phyloP scores from a whole-genome alignment of 2,329 filamentous ascomycete species.

The Diaporthe sp. region DNA sequence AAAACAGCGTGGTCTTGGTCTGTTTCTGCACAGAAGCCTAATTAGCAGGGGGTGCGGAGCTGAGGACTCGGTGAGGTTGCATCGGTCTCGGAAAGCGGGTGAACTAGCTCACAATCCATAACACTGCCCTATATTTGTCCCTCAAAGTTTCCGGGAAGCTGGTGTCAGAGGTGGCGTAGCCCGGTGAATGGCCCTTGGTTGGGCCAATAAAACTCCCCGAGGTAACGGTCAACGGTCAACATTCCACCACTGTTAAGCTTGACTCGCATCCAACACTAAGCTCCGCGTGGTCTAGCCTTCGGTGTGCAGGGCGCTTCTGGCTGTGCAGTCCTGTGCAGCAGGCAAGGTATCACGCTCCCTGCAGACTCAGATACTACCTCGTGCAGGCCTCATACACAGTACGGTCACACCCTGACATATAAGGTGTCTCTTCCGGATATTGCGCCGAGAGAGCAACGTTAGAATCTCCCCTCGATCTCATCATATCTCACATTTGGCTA shows the following conservation, averaged over 20 bases:
- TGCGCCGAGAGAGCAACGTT: background rate
- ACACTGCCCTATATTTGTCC: background rate
- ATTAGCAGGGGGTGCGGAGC: background rate
- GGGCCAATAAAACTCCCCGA: background rate
- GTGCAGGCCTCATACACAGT: background rate
- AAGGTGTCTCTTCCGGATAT: background rate
- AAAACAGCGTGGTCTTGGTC: background rate
- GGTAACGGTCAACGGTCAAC: background rate
- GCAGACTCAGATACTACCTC: constrained; percentile 1
- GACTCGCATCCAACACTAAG: background rate
- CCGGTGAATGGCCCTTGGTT: background rate
- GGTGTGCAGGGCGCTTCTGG: background rate
- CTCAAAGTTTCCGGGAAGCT: background rate
- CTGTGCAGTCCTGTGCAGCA: background rate
- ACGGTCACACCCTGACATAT: background rate
- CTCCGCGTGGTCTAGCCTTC: background rate
- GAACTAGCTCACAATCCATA: background rate
- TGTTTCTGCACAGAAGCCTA: constrained; percentile 7
- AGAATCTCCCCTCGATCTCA: constrained; percentile 11
- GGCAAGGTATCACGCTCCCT: background rate
- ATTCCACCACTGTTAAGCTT: background rate
- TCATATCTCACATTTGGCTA: background rate
- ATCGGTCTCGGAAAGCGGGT: background rate
- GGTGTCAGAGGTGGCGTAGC: background rate
- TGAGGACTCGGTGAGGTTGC: background rate